Evolutionary conservation across 164 flowering plant genomes (phyloP).

Genomic region (Vitis labrusca): DNA sequence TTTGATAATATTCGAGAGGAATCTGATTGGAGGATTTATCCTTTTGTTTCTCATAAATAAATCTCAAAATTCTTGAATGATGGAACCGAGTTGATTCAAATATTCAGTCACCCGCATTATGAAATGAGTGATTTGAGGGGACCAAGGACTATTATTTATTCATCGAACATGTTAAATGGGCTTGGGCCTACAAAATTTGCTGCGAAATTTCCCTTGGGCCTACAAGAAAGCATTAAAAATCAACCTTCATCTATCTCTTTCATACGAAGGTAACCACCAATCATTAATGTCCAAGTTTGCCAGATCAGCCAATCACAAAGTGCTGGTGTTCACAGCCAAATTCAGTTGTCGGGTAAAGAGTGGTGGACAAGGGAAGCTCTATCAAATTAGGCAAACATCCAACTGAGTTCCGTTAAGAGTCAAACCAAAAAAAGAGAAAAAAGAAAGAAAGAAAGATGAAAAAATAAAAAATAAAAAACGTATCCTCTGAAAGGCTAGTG

Average conservation of each 20-base stretch:
- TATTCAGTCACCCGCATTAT: background rate
- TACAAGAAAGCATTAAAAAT: too few relatives aligned
- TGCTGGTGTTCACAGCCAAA: background rate
- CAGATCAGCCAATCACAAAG: slow-evolving; percentile 7
- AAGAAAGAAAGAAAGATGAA: background rate
- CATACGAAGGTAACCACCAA: background rate
- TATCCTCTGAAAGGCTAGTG: too few relatives aligned
- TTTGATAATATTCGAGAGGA: too few relatives aligned
- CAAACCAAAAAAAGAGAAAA: background rate
- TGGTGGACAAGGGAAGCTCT: background rate
- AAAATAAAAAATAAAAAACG: too few relatives aligned
- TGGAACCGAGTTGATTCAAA: background rate
- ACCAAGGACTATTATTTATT: background rate
- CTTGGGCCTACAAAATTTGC: background rate
- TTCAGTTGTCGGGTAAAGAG: slow-evolving; percentile 9
- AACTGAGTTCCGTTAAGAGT: background rate
- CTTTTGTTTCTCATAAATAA: background rate
- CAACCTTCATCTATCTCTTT: background rate
- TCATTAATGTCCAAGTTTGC: background rate
- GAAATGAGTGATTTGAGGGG: background rate
- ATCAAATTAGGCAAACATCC: slow-evolving; percentile 18
- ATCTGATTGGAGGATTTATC: too few relatives aligned
- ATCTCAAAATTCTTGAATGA: background rate
- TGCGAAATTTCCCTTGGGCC: too few relatives aligned
- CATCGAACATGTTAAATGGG: background rate